Evolutionary conservation across 345 rosid species (phyloP), one percentile per base, ranked within the genome.

Genomic region (Hibiscus syriacus): DNA sequence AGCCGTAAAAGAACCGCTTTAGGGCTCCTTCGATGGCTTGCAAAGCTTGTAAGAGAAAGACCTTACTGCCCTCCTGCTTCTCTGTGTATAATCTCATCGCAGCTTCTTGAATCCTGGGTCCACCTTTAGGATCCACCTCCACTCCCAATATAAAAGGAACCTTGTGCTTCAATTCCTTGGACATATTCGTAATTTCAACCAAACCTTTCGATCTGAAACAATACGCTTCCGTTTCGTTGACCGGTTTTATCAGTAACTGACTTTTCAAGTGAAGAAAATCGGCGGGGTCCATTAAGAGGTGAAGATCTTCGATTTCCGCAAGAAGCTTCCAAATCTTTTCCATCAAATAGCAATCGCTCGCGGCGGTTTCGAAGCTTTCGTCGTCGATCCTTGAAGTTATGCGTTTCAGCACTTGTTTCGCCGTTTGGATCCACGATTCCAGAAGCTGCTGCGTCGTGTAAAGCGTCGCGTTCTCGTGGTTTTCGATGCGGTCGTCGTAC

Each of bases 91-190:
- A 59, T 71, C 73, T 80, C 96, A 94, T 94, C 52, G 99, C 97
- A 58, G 97, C 92, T 56, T 91, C 96, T 48, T 91, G 97, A 11
- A 93, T 66, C 73, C 91, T 83, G 34, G 98, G 96, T 7, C 54
- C 54, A 11, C 54, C 54, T 17, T 49, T 19, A 19, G 54, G 54
- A 19, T 49, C 54, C 54, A 9, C 55, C 26, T 52, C 55, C 13
- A 20, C 55, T 20, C 55, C 55, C 55, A 52, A 52, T 8, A 52
- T 20, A 52, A 52, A 52, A 1, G 55, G 55, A 52, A 52, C 55
- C 55, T 22, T 52, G 9, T 52, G 55, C 22, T 52, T 52, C 26
- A 52, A 52, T 0, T 52, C 55, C 55, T 52, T 52, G 55, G 26
- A 52, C 14, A 20, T 20, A 8, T 52, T 52, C 55, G 55, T 52